These are phyloP conservation scores for Aphanomyces cochlioides DNA, from an alignment of 352 stramenopile species.

Conservation along the genomic window DNA sequence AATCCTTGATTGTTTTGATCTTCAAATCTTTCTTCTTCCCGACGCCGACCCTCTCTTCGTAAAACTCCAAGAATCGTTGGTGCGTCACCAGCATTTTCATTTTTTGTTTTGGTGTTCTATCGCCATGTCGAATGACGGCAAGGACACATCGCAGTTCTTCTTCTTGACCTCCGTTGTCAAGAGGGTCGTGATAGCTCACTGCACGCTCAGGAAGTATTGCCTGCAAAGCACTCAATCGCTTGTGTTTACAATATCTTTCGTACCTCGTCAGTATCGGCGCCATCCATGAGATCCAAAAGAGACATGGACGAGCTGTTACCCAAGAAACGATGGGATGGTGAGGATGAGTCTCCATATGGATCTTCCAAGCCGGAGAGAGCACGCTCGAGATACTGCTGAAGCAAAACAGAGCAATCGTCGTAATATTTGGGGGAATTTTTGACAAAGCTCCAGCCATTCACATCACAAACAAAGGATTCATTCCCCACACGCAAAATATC, in stretches of 20 bases:
- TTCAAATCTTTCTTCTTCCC: constrained; percentile 72
- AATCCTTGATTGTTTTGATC: constrained; percentile 78
- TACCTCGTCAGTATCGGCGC: constrained; percentile 2
- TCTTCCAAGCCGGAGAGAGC: constrained; percentile 40
- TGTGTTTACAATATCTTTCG: background rate
- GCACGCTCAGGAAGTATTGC: too few relatives aligned
- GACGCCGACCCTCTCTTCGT: constrained; percentile 49
- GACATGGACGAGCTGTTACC: constrained; percentile 28
- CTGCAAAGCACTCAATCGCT: too few relatives aligned
- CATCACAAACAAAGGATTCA: constrained; percentile 97
- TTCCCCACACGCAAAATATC: constrained; percentile 95
- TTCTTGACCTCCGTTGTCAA: constrained; percentile 46
- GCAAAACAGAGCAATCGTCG: constrained; percentile 94
- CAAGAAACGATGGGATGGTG: constrained; percentile 13
- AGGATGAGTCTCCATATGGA: constrained; percentile 25
- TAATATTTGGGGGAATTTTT: constrained; percentile 99
- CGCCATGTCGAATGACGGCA: constrained; percentile 98
- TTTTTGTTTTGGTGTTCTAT: constrained; percentile 99
- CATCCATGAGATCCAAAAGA: background rate
- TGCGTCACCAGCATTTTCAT: constrained; percentile 95
- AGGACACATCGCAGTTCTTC: constrained; percentile 99
- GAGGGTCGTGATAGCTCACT: constrained; percentile 7
- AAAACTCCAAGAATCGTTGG: constrained; percentile 85
- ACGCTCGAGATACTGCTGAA: constrained; percentile 79
- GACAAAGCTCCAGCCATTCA: constrained; percentile 99